phyloP scores from a whole-genome alignment of 495 filamentous ascomycete species.

The Neurospora sp. region DNA sequence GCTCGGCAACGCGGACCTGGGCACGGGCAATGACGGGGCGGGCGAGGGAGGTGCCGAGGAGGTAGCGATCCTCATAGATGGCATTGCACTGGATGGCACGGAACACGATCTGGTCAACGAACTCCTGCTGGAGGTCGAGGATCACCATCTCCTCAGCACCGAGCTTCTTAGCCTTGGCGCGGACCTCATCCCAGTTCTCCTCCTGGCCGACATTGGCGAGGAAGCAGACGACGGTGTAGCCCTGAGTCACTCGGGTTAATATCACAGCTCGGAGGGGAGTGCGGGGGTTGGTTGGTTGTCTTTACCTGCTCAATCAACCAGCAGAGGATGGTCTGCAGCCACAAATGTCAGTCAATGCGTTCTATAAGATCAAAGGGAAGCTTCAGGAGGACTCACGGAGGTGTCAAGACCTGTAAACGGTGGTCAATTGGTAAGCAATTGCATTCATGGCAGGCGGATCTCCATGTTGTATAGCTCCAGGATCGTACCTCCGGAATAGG shows the following conservation, averaged over 20 bases:
- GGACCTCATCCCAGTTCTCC: constrained; percentile 40
- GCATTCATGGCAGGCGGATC: not conserved
- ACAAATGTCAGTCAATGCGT: not conserved
- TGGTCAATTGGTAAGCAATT: constrained; percentile 4
- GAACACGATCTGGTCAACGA: constrained; percentile 81
- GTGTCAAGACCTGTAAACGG: constrained; percentile 50
- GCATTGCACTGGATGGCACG: constrained; percentile 83
- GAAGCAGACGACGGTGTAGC: constrained; percentile 29
- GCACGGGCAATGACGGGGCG: constrained; percentile 83
- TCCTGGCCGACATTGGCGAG: constrained; percentile 51
- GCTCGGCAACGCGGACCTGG: constrained; percentile 55
- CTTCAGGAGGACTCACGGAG: constrained; percentile 38
- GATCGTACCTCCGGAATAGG: constrained; percentile 35
- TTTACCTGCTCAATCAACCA: constrained; percentile 54
- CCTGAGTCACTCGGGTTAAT: constrained; percentile 26
- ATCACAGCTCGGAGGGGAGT: constrained; percentile 15
- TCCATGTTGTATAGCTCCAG: not conserved
- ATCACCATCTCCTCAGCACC: constrained; percentile 56
- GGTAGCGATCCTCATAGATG: constrained; percentile 75
- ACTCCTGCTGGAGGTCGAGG: constrained; percentile 61
- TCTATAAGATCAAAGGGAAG: not conserved
- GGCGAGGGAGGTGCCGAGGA: constrained; percentile 71
- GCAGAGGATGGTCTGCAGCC: constrained; percentile 28
- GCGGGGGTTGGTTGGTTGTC: not conserved
- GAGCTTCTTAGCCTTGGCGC: constrained; percentile 58